Conservation (phyloP, 352 stramenopile species). For the Peronospora destructor region DNA sequence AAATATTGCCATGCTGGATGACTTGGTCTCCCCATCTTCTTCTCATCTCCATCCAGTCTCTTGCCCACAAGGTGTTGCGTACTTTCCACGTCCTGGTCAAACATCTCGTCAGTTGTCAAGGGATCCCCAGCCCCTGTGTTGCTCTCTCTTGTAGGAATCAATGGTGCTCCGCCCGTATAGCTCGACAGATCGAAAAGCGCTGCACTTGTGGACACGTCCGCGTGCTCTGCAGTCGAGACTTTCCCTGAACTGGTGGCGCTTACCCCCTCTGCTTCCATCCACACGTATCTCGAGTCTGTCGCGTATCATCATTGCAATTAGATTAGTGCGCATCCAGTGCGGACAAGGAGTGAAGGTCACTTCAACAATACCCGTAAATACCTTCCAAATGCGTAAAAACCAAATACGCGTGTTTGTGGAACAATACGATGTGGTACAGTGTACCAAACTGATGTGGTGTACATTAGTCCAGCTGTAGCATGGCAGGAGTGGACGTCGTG, state of each 20-base stretch:
- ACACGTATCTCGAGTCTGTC: constrained; percentile 1
- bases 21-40: constrained; percentile 61
- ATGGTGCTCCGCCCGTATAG: constrained; percentile 38
- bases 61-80: constrained; percentile 18
- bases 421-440: neutral
- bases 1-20: constrained; percentile 80
- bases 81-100: constrained; percentile 14
- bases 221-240: constrained; percentile 6
- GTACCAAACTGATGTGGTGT: constrained; percentile 1
- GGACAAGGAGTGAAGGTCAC: constrained; percentile 15
- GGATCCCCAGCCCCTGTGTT: neutral
- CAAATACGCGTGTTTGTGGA: constrained; percentile 2
- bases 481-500: constrained; percentile 24
- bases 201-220: constrained; percentile 15
- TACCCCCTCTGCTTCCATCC: constrained; percentile 16
- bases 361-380: constrained; percentile 22
- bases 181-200: constrained; percentile 44
- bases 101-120: constrained; percentile 5
- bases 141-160: constrained; percentile 23
- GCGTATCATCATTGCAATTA: constrained; percentile 4
- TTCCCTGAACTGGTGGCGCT: neutral
- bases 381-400: constrained; percentile 26
- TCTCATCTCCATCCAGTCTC: constrained; percentile 36
- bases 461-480: constrained; percentile 5
- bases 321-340: constrained; percentile 4